A percentile compares a stretch with the other conserved stretches of the same genome.
phyloP scores from a whole-genome alignment of 2,329 filamentous ascomycete genomes.

The Xylaria digitata region DNA sequence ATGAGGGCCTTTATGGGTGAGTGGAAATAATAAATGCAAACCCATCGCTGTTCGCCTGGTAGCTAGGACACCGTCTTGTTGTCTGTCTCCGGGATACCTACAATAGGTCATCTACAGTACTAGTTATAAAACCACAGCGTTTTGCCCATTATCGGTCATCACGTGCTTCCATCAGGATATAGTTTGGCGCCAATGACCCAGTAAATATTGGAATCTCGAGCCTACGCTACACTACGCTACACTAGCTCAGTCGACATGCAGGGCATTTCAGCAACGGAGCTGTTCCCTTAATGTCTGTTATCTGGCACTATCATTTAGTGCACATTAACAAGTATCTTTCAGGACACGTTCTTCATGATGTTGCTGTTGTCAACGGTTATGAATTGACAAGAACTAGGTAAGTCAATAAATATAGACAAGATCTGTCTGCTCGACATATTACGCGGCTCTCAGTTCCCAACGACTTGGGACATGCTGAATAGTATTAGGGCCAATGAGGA shows the following conservation, averaged over 20 bases:
- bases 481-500: constrained; percentile 17
- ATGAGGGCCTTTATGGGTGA: neutral
- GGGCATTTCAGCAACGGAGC: constrained; percentile 18
- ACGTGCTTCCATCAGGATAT: neutral
- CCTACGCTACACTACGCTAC: constrained; percentile 5
- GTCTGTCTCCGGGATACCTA: neutral
- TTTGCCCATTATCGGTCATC: neutral
- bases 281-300: constrained; percentile 25
- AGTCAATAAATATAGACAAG: neutral
- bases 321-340: neutral
- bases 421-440: neutral
- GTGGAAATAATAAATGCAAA: neutral
- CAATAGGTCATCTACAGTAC: neutral
- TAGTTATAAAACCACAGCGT: neutral
- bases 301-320: constrained; percentile 14
- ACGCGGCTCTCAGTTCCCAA: constrained; percentile 23
- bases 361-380: neutral
- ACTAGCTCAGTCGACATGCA: constrained; percentile 8
- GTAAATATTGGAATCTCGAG: neutral
- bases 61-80: neutral
- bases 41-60: neutral
- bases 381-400: neutral
- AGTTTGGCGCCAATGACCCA: constrained; percentile 5
- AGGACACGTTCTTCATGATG: constrained; percentile 5
- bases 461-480: constrained; percentile 24